phyloP scores from a whole-genome alignment of 1,284 basidiomycete genomes.

The Vanrija pseudolonga region DNA sequence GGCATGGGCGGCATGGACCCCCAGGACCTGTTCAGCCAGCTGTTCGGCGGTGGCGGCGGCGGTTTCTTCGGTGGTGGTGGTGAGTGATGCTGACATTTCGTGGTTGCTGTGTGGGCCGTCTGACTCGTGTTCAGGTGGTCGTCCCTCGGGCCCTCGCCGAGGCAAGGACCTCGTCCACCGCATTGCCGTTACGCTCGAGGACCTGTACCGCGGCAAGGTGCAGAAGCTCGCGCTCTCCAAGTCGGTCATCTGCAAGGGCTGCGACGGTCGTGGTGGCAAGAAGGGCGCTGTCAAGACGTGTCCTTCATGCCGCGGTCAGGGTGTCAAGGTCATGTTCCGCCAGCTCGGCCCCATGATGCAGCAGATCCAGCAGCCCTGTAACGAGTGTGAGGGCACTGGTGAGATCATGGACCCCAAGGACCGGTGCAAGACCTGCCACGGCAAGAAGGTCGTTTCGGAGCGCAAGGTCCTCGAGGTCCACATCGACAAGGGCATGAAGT shows the following conservation, averaged over 20 bases:
- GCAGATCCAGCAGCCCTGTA: conserved; percentile 94
- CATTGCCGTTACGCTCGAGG: conserved; percentile 91
- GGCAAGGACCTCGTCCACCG: conserved; percentile 99
- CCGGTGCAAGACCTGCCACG: conserved; percentile 87
- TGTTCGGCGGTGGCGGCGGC: conserved; percentile 72
- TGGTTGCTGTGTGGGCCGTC: background rate
- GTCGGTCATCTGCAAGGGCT: conserved; percentile 88
- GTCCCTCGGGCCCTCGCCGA: conserved; percentile 80
- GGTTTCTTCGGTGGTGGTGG: conserved; percentile 57
- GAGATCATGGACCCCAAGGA: conserved; percentile 94
- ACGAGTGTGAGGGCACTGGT: conserved; percentile 86
- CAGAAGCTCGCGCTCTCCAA: conserved; percentile 96
- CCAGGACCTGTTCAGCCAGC: conserved; percentile 94
- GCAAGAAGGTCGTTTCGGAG: conserved; percentile 91
- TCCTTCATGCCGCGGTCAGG: conserved; percentile 77
- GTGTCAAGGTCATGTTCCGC: conserved; percentile 84
- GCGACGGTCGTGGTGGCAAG: conserved; percentile 95
- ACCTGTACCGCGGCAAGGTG: conserved; percentile 97
- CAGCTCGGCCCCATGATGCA: conserved; percentile 99
- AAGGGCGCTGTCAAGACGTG: conserved; percentile 89
- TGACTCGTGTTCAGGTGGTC: conserved; percentile 7
- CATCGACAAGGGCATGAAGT: conserved; percentile 99
- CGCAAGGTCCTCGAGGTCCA: conserved; percentile 98
- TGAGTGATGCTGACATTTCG: background rate
- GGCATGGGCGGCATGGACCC: conserved; percentile 86